Conservation (phyloP, 2,329 filamentous ascomycete genomes). For the Colletotrichum higginsianum region DNA sequence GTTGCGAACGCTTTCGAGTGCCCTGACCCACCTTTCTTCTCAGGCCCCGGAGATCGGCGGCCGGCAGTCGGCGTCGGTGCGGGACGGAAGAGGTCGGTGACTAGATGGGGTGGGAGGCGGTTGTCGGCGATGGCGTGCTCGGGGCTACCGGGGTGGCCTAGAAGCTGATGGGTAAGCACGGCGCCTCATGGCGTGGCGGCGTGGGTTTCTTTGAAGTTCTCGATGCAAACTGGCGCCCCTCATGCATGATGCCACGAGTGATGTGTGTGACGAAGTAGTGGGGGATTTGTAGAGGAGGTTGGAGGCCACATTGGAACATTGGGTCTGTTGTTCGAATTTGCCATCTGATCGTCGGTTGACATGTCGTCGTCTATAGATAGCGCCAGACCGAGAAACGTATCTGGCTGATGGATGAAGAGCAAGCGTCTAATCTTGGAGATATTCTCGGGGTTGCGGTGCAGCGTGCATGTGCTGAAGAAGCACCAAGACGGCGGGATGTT, state of each 20-base stretch:
- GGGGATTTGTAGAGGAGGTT: neutral
- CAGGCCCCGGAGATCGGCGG: slow-evolving; percentile 6
- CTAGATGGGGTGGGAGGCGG: slow-evolving; percentile 15
- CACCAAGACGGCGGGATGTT: neutral
- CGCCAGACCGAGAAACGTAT: no score
- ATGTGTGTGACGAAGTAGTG: neutral
- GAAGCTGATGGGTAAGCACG: neutral
- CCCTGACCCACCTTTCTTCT: neutral
- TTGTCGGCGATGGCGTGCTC: slow-evolving; percentile 42
- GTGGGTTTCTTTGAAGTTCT: slow-evolving; percentile 7
- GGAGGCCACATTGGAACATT: neutral
- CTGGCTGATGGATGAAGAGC: neutral
- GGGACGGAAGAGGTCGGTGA: slow-evolving; percentile 27
- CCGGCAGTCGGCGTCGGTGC: slow-evolving; percentile 41
- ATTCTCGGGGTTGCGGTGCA: neutral
- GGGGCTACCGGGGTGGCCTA: slow-evolving; percentile 14
- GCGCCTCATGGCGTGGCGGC: slow-evolving; percentile 15
- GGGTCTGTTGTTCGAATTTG: neutral
- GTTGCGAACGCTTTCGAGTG: neutral
- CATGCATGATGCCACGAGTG: neutral
- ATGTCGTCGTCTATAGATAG: neutral
- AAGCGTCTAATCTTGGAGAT: neutral
- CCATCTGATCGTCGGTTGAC: slow-evolving; percentile 12
- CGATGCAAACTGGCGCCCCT: neutral
- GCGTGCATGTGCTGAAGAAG: neutral